Conservation (phyloP, 331 rosid genomes). For the Quercus lobata region DNA sequence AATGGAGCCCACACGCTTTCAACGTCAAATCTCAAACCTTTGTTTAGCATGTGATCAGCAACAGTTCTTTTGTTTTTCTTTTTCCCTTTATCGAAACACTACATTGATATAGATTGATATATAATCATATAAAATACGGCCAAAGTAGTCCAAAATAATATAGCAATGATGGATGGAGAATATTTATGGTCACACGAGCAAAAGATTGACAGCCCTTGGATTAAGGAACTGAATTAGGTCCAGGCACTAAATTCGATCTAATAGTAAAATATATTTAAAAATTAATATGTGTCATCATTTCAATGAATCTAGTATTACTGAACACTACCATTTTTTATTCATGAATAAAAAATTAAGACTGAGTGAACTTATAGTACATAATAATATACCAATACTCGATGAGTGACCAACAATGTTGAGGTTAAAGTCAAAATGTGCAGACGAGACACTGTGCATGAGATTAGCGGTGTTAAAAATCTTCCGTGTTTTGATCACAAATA, state of each 20-base stretch:
- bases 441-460: background rate
- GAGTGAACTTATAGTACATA: too few species aligned
- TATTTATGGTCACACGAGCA: too few species aligned
- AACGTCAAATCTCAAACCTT: background rate
- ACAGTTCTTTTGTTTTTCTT: too few species aligned
- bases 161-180: too few species aligned
- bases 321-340: fast-evolving
- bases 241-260: fast-evolving
- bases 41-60: background rate
- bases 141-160: too few species aligned
- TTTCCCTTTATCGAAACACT: background rate
- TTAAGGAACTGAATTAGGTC: fast-evolving
- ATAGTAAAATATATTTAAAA: fast-evolving
- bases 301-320: fast-evolving
- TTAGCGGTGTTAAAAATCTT: background rate
- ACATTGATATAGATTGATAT: background rate
- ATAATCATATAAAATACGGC: background rate
- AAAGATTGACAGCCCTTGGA: too few species aligned
- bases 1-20: conserved; percentile 3
- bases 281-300: fast-evolving
- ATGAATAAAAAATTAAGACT: too few species aligned
- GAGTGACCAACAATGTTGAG: background rate
- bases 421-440: background rate
- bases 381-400: background rate
- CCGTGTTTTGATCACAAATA: background rate